These are phyloP conservation scores for Cystoderma amianthinum DNA, from an alignment of 768 basidiomycete species.

Conservation along the genomic window DNA sequence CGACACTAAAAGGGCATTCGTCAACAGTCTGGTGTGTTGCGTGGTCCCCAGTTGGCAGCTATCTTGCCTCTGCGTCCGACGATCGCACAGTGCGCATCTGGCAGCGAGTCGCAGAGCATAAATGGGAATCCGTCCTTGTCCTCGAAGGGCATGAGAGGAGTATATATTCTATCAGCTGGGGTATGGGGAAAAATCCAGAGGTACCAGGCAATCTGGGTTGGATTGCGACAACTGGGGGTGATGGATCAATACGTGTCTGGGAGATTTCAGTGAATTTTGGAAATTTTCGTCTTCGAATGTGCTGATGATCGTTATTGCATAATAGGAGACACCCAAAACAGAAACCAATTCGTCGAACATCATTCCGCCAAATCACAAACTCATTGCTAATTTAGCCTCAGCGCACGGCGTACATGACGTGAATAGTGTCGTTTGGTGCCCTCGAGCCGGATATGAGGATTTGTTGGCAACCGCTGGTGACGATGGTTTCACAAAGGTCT, in stretches of 20 bases:
- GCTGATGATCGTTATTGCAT: conserved; percentile 4
- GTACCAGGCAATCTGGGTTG: conserved; percentile 54
- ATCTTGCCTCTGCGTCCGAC: conserved; percentile 85
- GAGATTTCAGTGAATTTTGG: conserved; percentile 48
- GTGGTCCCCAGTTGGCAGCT: conserved; percentile 72
- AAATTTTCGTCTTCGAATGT: conserved; percentile 2
- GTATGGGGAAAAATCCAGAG: conserved; percentile 26
- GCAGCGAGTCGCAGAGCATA: conserved; percentile 55
- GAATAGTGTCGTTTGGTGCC: conserved; percentile 83
- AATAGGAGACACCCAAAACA: conserved; percentile 18
- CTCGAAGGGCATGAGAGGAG: conserved; percentile 64
- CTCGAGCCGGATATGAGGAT: conserved; percentile 52
- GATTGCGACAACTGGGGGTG: conserved; percentile 81
- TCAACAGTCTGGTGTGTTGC: conserved; percentile 92
- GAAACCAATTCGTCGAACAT: conserved; percentile 4
- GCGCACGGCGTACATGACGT: conserved; percentile 85
- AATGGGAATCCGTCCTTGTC: conserved; percentile 56
- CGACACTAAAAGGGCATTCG: conserved; percentile 72
- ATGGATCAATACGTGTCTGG: conserved; percentile 82
- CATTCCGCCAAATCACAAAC: conserved; percentile 23
- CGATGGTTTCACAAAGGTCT: conserved; percentile 78
- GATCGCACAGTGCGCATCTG: conserved; percentile 82
- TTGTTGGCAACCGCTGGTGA: conserved; percentile 82
- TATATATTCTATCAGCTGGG: conserved; percentile 81
- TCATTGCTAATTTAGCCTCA: conserved; percentile 51